These are phyloP conservation scores for Penstemon newberryi DNA, from an alignment of 257 asterid species.

Conservation along the genomic window DNA sequence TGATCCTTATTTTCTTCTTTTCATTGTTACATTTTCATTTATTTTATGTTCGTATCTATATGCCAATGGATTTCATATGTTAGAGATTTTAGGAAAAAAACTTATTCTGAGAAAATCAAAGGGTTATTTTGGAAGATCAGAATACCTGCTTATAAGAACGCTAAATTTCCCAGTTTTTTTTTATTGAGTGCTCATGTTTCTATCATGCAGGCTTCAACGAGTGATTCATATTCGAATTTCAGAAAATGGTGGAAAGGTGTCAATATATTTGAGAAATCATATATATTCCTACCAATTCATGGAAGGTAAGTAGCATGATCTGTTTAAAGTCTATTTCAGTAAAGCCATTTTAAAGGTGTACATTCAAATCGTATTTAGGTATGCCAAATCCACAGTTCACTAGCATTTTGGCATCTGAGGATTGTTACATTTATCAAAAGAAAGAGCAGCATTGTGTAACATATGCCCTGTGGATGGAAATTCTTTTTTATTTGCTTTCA, in stretches of 20 bases:
- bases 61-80: conserved; percentile 19
- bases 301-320: conserved; percentile 61
- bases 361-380: neutral
- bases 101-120: neutral
- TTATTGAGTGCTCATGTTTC: conserved; percentile 10
- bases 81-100: neutral
- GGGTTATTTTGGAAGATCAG: conserved; percentile 21
- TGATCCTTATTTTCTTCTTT: conserved; percentile 3
- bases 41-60: neutral
- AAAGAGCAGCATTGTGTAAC: conserved; percentile 2
- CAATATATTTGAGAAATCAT: conserved; percentile 83
- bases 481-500: neutral
- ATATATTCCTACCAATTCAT: conserved; percentile 82
- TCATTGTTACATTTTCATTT: neutral
- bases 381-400: too few species aligned
- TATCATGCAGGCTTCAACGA: conserved; percentile 54
- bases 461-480: conserved; percentile 17
- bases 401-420: conserved; percentile 4
- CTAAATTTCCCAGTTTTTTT: conserved; percentile 20
- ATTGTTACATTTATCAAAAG: neutral
- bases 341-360: neutral
- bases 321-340: conserved; percentile 16
- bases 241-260: conserved; percentile 99
- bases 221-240: conserved; percentile 65
- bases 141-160: conserved; percentile 18